phyloP scores from a whole-genome alignment of 2,329 filamentous ascomycete species.

The Rhinocladiella mackenziei region DNA sequence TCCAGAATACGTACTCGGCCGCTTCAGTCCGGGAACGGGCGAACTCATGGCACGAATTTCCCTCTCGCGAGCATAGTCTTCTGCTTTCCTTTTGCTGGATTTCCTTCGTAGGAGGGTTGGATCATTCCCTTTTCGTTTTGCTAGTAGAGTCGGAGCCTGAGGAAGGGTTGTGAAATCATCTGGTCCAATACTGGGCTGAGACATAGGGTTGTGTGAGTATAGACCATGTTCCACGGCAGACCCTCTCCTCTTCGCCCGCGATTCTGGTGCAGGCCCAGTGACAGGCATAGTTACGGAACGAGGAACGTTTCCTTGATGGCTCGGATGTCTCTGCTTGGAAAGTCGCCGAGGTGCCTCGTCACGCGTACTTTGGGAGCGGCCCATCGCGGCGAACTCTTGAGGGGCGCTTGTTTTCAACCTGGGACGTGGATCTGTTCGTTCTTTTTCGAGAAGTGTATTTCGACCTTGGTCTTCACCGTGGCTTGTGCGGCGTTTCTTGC shows the following conservation, averaged over 20 bases:
- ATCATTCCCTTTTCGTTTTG: slow-evolving; percentile 59
- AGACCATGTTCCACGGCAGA: slow-evolving; percentile 10
- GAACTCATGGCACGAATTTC: slow-evolving; percentile 83
- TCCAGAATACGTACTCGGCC: slow-evolving; percentile 58
- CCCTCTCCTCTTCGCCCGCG: slow-evolving; percentile 7
- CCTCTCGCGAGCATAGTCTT: slow-evolving; percentile 74
- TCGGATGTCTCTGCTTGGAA: slow-evolving; percentile 21
- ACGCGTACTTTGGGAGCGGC: slow-evolving; percentile 9
- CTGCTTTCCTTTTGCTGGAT: slow-evolving; percentile 71
- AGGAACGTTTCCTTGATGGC: slow-evolving; percentile 14
- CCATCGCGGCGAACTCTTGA: slow-evolving; percentile 19
- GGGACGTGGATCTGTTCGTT: slow-evolving; percentile 2
- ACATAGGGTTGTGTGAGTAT: slow-evolving; percentile 34
- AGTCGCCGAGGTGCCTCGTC: slow-evolving; percentile 22
- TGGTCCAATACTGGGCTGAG: slow-evolving; percentile 37
- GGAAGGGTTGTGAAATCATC: slow-evolving; percentile 42
- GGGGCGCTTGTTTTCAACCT: slow-evolving; percentile 4
- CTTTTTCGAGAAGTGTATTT: slow-evolving; percentile 18
- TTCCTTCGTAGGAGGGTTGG: slow-evolving; percentile 59
- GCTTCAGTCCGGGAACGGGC: slow-evolving; percentile 58
- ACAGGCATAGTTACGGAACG: slow-evolving; percentile 12
- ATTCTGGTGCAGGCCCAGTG: slow-evolving; percentile 7
- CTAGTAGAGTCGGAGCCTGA: slow-evolving; percentile 48
- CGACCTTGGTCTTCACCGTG: slow-evolving; percentile 14
- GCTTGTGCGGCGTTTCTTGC: slow-evolving; percentile 25